phyloP scores from a whole-genome alignment of 441 rosid species.

The Bruguiera hainesii region DNA sequence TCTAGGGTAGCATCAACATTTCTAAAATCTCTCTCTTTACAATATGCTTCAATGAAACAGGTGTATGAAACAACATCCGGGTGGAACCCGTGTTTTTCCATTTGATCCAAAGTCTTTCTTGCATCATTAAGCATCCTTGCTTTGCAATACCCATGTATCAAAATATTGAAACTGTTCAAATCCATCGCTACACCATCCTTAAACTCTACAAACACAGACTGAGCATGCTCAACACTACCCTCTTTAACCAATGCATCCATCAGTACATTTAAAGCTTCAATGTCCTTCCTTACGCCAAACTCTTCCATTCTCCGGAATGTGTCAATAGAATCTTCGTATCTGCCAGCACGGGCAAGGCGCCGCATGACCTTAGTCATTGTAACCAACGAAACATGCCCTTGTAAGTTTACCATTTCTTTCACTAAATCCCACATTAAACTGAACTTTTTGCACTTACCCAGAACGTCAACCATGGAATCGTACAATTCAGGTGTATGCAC shows the following conservation, averaged over 20 bases:
- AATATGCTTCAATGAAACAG: slow-evolving; percentile 56
- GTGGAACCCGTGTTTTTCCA: slow-evolving; percentile 43
- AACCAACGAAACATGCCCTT: slow-evolving; percentile 42
- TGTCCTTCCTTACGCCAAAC: slow-evolving; percentile 43
- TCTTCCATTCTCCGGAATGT: slow-evolving; percentile 53
- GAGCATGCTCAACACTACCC: slow-evolving; percentile 61
- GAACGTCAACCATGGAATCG: slow-evolving; percentile 58
- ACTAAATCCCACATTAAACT: slow-evolving; percentile 56
- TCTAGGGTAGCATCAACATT: slow-evolving; percentile 45
- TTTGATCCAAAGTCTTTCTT: slow-evolving; percentile 44
- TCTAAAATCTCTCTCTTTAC: slow-evolving; percentile 60
- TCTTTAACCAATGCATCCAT: slow-evolving; percentile 76
- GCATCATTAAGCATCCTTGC: slow-evolving; percentile 57
- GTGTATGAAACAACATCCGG: slow-evolving; percentile 62
- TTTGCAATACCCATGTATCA: slow-evolving; percentile 78
- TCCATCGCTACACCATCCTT: slow-evolving; percentile 34
- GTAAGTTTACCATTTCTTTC: slow-evolving; percentile 44
- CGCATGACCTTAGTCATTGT: slow-evolving; percentile 65
- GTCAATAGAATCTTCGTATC: slow-evolving; percentile 52
- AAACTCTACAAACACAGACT: slow-evolving; percentile 39
- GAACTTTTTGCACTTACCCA: slow-evolving; percentile 57
- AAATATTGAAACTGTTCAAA: slow-evolving; percentile 44
- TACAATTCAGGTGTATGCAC: slow-evolving; percentile 43
- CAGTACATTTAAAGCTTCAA: slow-evolving; percentile 43
- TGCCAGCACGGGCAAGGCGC: slow-evolving; percentile 57